Evolutionary conservation across 2,329 filamentous ascomycete genomes (phyloP), one percentile per base, ranked within the genome.

Genomic region (Trematosphaeria pertusa): DNA sequence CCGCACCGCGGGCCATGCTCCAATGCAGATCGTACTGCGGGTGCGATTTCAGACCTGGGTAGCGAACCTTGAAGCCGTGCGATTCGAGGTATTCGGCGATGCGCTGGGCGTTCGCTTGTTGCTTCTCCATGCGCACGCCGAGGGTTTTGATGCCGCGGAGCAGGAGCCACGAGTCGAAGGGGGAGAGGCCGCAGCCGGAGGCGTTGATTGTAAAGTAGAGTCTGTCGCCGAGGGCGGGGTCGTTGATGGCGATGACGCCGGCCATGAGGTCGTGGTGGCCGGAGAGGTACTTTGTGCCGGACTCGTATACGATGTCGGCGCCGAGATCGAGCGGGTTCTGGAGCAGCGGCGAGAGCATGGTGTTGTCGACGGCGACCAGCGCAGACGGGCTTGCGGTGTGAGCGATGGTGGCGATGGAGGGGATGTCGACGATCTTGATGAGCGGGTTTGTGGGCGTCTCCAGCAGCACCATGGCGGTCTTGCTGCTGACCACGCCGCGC

Each of bases 201-300:
- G 91, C 86, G 71, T 99, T 99, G 80, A 99, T 97, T 46, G 91
- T 93, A 75, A 97, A 97, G 78, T 88, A 99, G 59, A 99, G 85
- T 67, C 88, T 90, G 64, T 99, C 91, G 36, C 88, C 92, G 20
- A 99, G 78, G 3, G 84, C 77, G 4, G 84, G 73, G 66, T 96
- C 87, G 70, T 97, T 97, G 72, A 92, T 85, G 17, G 92, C 94
- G 57, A 99, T 88, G 21, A 99, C 91, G 54, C 95, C 94, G 8
- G 94, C 94, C 94, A 99, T 99, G 68, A 99, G 88, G 70, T 99
- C 95, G 78, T 99, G 94, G 72, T 99, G 94, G 22, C 94, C 94
- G 1, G 92, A 97, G 5, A 99, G 81, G 67, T 99, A 99, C 73
- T 99, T 99, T 18, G 94, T 99, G 45, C 94, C 94, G 19, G 89